Evolutionary conservation across 2,329 filamentous ascomycete species (phyloP), one percentile per base, ranked within the genome.

Genomic region (Metarhizium guizhouense): DNA sequence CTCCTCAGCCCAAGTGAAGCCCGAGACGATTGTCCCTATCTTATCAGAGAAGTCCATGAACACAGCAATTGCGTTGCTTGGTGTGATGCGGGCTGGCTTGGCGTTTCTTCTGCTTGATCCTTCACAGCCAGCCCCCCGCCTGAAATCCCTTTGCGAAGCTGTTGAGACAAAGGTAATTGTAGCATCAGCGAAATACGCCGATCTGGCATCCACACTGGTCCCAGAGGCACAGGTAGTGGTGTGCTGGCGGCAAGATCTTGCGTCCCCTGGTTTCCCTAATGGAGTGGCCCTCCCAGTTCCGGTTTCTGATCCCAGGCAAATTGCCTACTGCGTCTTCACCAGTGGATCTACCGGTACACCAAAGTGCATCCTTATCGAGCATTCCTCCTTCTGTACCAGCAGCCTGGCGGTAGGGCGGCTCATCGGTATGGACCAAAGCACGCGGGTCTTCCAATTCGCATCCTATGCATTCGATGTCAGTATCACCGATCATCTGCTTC

Each of bases 41-140:
- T 43, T 14, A 6, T 43, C 14, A 6, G 40, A 43, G 13, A 43
- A 43, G 40, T 43, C 40, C 40, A 43, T 43, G 13, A 16, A 18
- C 14, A 16, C n/a, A 52, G 61, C 55, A 5, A 54, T 62, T 6
- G 47, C 59, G 6, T 53, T 58, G 3, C 8, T 61, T 10, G 60
- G 47, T 3, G 54, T 62, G 34, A 53, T 51, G 3, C 61, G 59
- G 49, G 53, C 55, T n/a, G 58, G 60, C 16, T 57, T 30, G 2
- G 54, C 56, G 10, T 60, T 40, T 11, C 54, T 62, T 2, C 52
- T 54, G 16, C 48, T 61, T 6, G 54, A 58, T 13, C 54, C 58
- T 10, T 29, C 48, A 8, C 53, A 60, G 36, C 45, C 52, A 43
- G n/a, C n/a, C 40, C 11, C 13, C 13, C 40, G 40, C 40, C 40